Conservation (phyloP, 306 rosid species). For the Dryas drummondii region DNA sequence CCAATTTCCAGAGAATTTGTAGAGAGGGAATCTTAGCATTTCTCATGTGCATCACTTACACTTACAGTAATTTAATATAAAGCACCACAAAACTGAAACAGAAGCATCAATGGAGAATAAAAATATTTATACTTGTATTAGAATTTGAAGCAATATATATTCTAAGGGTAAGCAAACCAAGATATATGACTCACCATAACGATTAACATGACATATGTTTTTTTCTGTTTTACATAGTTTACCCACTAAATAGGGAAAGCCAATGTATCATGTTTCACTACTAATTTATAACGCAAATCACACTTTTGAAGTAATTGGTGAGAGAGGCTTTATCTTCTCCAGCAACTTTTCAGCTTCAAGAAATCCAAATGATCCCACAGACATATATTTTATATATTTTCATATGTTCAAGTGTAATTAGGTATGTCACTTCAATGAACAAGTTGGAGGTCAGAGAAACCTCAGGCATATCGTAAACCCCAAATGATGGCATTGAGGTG, state of each 20-base stretch:
- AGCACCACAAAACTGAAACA: neutral
- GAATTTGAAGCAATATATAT: slow-evolving; percentile 9
- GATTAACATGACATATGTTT: neutral
- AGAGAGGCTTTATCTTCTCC: slow-evolving; percentile 68
- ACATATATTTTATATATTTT: slow-evolving; percentile 61
- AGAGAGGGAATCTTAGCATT: too few species aligned
- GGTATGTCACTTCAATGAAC: slow-evolving; percentile 7
- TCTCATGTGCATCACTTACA: too few species aligned
- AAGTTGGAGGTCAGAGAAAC: neutral
- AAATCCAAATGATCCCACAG: slow-evolving; percentile 80
- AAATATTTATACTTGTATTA: neutral
- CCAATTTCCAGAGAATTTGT: too few species aligned
- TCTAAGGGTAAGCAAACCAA: neutral
- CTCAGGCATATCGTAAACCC: slow-evolving; percentile 17
- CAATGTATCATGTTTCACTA: neutral
- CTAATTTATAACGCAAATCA: slow-evolving; percentile 13
- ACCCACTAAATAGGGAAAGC: neutral
- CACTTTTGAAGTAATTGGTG: slow-evolving; percentile 32
- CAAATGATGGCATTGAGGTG: slow-evolving; percentile 49
- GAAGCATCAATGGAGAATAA: neutral
- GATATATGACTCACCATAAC: neutral
- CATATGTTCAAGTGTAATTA: slow-evolving; percentile 52
- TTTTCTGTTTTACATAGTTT: neutral
- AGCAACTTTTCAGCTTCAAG: slow-evolving; percentile 79
- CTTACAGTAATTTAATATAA: neutral